Evolutionary conservation across 805 yeast species (phyloP).

Genomic region (Ogataea degrootiae): DNA sequence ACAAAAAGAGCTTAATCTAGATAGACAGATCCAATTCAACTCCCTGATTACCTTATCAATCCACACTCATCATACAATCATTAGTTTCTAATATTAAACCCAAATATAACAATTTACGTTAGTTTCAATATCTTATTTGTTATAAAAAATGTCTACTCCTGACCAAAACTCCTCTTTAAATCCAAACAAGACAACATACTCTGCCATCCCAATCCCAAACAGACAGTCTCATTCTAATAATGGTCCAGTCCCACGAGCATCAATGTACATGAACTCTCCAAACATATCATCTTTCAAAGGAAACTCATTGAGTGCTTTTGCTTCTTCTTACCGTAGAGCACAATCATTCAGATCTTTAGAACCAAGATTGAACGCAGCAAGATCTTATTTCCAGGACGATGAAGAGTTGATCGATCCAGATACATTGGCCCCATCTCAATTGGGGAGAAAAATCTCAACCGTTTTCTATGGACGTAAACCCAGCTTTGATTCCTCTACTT

Average conservation of each 20-base stretch:
- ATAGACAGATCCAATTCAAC: no score
- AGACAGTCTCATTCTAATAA: constrained; percentile 13
- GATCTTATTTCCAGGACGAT: constrained; percentile 60
- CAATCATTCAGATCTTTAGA: constrained; percentile 59
- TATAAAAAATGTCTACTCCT: constrained; percentile 1
- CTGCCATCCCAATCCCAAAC: constrained; percentile 24
- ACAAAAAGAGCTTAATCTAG: no score
- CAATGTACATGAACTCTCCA: constrained; percentile 34
- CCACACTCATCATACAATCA: no score
- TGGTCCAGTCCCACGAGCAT: background rate
- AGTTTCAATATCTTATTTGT: no score
- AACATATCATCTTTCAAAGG: constrained; percentile 56
- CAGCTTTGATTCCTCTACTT: constrained; percentile 19
- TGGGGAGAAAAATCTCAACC: constrained; percentile 62
- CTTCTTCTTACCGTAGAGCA: constrained; percentile 74
- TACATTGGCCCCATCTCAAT: constrained; percentile 57
- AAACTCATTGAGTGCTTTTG: constrained; percentile 73
- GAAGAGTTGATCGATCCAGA: constrained; percentile 69
- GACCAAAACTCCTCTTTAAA: constrained; percentile 7
- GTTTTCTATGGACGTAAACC: constrained; percentile 31
- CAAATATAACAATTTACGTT: no score
- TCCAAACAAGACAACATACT: constrained; percentile 6
- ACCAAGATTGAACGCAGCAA: constrained; percentile 48
- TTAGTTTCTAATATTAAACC: no score
- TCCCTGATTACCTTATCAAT: no score